Conservation (phyloP, 2,329 filamentous ascomycete genomes). For the Tolypocladium paradoxum region DNA sequence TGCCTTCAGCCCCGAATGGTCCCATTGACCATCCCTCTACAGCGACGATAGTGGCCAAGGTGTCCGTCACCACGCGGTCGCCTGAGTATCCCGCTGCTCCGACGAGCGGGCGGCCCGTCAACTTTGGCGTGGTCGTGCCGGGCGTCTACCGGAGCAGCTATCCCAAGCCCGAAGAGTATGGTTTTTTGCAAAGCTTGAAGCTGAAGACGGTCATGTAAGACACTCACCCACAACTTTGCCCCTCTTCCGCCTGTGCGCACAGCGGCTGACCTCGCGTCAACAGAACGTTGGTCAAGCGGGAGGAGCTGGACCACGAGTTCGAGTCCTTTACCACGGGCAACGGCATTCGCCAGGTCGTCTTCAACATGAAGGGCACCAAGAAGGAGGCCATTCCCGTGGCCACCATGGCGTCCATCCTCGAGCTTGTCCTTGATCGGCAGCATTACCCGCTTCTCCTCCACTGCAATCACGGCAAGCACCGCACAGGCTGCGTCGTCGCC, state of each 20-base stretch:
- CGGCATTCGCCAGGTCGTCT: constrained; percentile 60
- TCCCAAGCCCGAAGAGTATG: constrained; percentile 59
- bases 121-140: constrained; percentile 66
- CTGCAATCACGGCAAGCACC: constrained; percentile 91
- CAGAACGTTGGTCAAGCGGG: constrained; percentile 54
- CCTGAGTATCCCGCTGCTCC: constrained; percentile 12
- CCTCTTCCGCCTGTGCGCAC: background rate
- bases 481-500: constrained; percentile 81
- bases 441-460: constrained; percentile 80
- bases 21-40: background rate
- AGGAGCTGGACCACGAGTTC: constrained; percentile 41
- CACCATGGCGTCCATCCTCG: constrained; percentile 61
- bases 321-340: constrained; percentile 52
- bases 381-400: constrained; percentile 57
- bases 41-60: background rate
- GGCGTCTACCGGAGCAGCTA: constrained; percentile 78
- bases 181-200: constrained; percentile 54
- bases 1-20: background rate
- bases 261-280: constrained; percentile 5
- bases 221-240: constrained; percentile 1
- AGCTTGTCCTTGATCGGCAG: constrained; percentile 56
- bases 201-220: constrained; percentile 73
- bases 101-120: constrained; percentile 39
- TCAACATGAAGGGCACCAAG: constrained; percentile 83
- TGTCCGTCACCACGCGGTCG: constrained; percentile 2